Evolutionary conservation across 208 protist genomes (phyloP).

Genomic region (Crithidia acanthocephali): DNA sequence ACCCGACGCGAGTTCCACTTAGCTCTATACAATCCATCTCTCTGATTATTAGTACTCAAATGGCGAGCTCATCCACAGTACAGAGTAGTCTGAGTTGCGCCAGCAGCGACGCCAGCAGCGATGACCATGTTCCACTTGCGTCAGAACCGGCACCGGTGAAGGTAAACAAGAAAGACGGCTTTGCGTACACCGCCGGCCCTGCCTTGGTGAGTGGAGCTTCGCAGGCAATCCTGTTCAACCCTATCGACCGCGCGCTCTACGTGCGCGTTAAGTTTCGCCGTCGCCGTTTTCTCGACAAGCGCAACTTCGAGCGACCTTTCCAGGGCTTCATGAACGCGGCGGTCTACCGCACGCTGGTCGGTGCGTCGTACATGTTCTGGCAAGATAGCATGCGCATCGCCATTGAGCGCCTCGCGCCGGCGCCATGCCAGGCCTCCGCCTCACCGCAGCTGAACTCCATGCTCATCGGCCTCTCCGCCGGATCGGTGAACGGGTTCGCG

Average conservation of each 20-base stretch:
- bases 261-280: slow-evolving; percentile 83
- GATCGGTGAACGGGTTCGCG: slow-evolving; percentile 77
- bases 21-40: too few species aligned
- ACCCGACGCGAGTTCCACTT: too few species aligned
- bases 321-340: slow-evolving; percentile 91
- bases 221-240: slow-evolving; percentile 92
- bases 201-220: slow-evolving; percentile 77
- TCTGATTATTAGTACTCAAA: not conserved
- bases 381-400: slow-evolving; percentile 81
- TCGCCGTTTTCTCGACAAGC: slow-evolving; percentile 69
- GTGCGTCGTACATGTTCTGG: slow-evolving; percentile 91
- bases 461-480: slow-evolving; percentile 75
- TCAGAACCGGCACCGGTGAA: not conserved
- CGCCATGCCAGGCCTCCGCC: slow-evolving; percentile 41
- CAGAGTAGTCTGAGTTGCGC: not conserved
- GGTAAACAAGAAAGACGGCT: slow-evolving; percentile 32
- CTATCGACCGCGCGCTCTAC: slow-evolving; percentile 90
- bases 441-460: slow-evolving; percentile 79
- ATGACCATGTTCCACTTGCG: not conserved
- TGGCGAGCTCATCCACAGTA: not conserved
- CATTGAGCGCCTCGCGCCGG: slow-evolving; percentile 58
- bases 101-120: not conserved
- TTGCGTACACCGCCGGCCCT: slow-evolving; percentile 63
- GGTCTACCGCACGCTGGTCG: slow-evolving; percentile 87
- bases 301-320: slow-evolving; percentile 92